These are phyloP conservation scores for Stromatinia cepivora DNA, from an alignment of 2,329 filamentous ascomycete genomes.

Conservation along the genomic window DNA sequence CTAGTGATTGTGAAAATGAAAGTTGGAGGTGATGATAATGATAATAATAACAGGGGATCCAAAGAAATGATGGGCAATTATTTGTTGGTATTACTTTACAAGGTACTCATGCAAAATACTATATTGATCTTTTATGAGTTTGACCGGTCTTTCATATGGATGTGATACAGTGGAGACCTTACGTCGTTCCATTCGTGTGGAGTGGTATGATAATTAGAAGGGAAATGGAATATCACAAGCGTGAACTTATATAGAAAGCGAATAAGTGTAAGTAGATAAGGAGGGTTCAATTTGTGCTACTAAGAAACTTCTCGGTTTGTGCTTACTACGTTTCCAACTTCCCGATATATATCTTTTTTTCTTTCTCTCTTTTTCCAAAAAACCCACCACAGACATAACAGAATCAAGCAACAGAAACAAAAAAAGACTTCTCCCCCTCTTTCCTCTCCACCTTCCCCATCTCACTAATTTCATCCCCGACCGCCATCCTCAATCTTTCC, in stretches of 20 bases:
- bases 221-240: neutral
- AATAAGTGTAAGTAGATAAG: neutral
- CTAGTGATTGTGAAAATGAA: neutral
- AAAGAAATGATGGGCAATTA: neutral
- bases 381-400: neutral
- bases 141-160: neutral
- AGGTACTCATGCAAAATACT: neutral
- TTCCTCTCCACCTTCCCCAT: conserved; percentile 37
- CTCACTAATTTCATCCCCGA: conserved; percentile 41
- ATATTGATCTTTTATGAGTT: neutral
- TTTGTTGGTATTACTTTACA: too few species aligned
- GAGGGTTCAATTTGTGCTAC: neutral
- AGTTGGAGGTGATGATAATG: neutral
- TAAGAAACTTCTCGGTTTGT: neutral
- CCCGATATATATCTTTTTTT: too few species aligned
- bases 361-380: too few species aligned
- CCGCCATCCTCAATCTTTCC: conserved; percentile 48
- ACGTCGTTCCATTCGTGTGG: neutral
- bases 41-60: too few species aligned
- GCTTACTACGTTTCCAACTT: neutral
- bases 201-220: neutral
- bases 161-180: neutral
- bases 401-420: conserved; percentile 31
- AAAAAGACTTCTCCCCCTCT: conserved; percentile 39
- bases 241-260: too few species aligned